Percentiles rank a stretch among this genome's conserved stretches.
Conservation (phyloP, 768 basidiomycete species). For the Suillus sp. region DNA sequence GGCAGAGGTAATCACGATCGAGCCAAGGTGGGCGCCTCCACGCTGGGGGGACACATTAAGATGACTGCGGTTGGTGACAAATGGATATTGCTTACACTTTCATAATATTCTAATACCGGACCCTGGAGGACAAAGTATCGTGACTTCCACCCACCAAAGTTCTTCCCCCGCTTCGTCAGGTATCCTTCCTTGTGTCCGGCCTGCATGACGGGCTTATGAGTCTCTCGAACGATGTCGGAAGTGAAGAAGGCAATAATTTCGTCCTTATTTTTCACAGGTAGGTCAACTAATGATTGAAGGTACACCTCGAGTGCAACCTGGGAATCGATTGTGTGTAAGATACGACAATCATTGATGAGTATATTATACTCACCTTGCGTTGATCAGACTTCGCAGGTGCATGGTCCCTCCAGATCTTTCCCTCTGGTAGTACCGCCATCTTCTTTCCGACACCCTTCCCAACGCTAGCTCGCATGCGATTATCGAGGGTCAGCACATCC, state of each 20-base stretch:
- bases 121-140: slow-evolving; percentile 94
- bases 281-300: slow-evolving; percentile 76
- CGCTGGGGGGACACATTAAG: slow-evolving; percentile 50
- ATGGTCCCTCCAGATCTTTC: slow-evolving; percentile 94
- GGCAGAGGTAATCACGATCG: slow-evolving; percentile 87
- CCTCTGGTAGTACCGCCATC: slow-evolving; percentile 83
- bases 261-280: slow-evolving; percentile 84
- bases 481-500: slow-evolving; percentile 88
- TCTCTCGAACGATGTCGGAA: slow-evolving; percentile 80
- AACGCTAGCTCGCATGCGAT: slow-evolving; percentile 57
- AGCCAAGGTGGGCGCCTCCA: slow-evolving; percentile 88
- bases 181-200: slow-evolving; percentile 92
- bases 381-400: slow-evolving; percentile 97
- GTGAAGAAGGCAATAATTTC: slow-evolving; percentile 93
- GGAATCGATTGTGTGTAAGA: slow-evolving; percentile 14
- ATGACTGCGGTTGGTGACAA: slow-evolving; percentile 16
- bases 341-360: slow-evolving; percentile 12
- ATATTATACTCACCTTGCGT: slow-evolving; percentile 67
- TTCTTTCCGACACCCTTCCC: slow-evolving; percentile 76
- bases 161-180: slow-evolving; percentile 94
- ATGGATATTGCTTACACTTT: slow-evolving; percentile 69
- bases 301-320: slow-evolving; percentile 83
- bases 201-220: slow-evolving; percentile 76
- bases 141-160: slow-evolving; percentile 98
- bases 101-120: slow-evolving; percentile 90